Evolutionary conservation across 768 basidiomycete genomes (phyloP).

Genomic region (Rhodotorula sphaerocarpa): DNA sequence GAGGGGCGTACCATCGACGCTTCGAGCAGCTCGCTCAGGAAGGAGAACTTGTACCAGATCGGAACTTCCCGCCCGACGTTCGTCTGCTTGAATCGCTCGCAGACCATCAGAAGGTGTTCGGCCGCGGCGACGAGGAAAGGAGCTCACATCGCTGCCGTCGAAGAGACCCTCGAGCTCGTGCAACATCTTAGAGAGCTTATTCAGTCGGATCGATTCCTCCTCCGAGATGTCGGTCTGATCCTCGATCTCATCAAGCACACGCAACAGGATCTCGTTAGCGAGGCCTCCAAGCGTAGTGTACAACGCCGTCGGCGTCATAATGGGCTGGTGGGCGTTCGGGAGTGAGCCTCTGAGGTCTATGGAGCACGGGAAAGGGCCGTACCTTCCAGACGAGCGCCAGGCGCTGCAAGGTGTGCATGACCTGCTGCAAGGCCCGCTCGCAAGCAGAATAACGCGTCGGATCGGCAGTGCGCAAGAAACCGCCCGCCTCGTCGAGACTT

Average conservation of each 20-base stretch:
- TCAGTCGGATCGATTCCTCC: slow-evolving; percentile 44
- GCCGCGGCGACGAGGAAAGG: no score
- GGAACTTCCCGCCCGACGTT: slow-evolving; percentile 44
- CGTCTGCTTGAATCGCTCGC: slow-evolving; percentile 33
- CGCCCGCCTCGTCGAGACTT: slow-evolving; percentile 40
- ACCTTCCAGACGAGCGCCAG: slow-evolving; percentile 45
- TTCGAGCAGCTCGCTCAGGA: slow-evolving; percentile 47
- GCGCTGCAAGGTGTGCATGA: slow-evolving; percentile 42
- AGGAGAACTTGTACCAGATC: slow-evolving; percentile 48
- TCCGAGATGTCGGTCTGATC: slow-evolving; percentile 46
- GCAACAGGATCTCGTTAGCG: slow-evolving; percentile 41
- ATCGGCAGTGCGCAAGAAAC: slow-evolving; percentile 39
- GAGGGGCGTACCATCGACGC: slow-evolving; percentile 32
- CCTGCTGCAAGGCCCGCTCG: slow-evolving; percentile 41
- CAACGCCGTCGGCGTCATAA: slow-evolving; percentile 40
- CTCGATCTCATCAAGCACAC: slow-evolving; percentile 43
- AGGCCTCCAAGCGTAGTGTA: slow-evolving; percentile 42
- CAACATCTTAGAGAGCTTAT: slow-evolving; percentile 43
- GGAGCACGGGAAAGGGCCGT: neutral
- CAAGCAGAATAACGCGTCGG: slow-evolving; percentile 34
- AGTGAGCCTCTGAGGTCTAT: neutral
- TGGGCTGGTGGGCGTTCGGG: slow-evolving; percentile 36
- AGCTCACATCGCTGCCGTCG: slow-evolving; percentile 26
- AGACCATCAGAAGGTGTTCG: no score
- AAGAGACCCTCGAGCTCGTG: slow-evolving; percentile 45